Evolutionary conservation across 495 filamentous ascomycete species (phyloP).

Genomic region (Tuber melanosporum): DNA sequence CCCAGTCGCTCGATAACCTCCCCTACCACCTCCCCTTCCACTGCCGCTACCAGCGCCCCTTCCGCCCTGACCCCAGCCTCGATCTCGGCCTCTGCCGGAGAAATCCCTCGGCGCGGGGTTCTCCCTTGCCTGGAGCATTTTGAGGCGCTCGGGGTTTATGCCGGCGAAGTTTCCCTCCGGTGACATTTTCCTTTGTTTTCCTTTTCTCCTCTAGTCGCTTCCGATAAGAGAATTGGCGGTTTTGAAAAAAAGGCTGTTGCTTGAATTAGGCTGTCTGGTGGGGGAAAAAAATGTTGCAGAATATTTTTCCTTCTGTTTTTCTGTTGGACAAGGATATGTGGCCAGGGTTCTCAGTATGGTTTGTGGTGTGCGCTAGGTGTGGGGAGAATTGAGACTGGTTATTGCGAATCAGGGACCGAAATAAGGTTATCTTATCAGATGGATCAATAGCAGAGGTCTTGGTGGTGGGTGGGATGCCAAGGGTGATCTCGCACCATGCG

Average conservation of each 20-base stretch:
- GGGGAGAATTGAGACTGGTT: not conserved
- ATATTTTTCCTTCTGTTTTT: not conserved
- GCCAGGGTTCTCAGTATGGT: not conserved
- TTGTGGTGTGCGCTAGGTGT: not conserved
- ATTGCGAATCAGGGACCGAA: not conserved
- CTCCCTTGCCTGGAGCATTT: conserved; percentile 26
- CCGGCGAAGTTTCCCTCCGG: conserved; percentile 30
- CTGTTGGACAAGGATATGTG: not conserved
- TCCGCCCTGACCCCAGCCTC: not conserved
- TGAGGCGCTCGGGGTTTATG: conserved; percentile 37
- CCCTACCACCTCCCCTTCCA: conserved; percentile 9
- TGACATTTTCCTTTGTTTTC: conserved; percentile 15
- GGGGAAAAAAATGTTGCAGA: not conserved
- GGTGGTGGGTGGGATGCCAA: not conserved
- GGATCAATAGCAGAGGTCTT: not conserved
- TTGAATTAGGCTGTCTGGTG: not conserved
- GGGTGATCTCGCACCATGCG: not conserved
- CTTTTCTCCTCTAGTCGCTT: not conserved
- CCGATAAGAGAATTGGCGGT: not conserved
- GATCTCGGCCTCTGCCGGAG: conserved; percentile 2
- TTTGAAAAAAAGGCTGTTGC: not conserved
- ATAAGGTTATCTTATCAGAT: conserved; percentile 5
- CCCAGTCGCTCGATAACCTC: conserved; percentile 8
- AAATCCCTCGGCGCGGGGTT: not conserved
- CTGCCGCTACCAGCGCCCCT: conserved; percentile 15